These are phyloP conservation scores for Ceratocystiopsis minuta DNA, from an alignment of 2,329 filamentous ascomycete genomes.

Conservation along the genomic window DNA sequence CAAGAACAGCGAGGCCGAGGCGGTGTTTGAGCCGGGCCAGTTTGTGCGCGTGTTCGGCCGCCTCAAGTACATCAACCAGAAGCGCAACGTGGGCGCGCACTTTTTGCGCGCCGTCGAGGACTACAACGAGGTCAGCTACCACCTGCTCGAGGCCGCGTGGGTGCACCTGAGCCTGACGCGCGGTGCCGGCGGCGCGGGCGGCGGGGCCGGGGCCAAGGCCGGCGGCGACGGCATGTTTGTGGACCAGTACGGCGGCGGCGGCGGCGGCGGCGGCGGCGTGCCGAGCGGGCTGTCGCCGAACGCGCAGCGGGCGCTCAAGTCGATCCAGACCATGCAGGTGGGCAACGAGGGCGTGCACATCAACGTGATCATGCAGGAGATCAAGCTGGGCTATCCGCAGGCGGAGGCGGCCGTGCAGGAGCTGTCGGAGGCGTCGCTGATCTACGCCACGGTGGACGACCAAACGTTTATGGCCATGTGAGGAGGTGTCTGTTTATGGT, in stretches of 20 bases:
- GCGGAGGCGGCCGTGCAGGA: slow-evolving; percentile 69
- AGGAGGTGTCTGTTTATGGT: background rate
- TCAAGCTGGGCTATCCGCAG: slow-evolving; percentile 49
- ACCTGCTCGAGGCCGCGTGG: slow-evolving; percentile 75
- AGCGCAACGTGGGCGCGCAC: slow-evolving; percentile 63
- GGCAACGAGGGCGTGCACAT: slow-evolving; percentile 72
- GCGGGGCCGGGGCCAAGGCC: slow-evolving; percentile 16
- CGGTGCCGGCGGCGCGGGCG: slow-evolving; percentile 34
- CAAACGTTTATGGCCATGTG: slow-evolving; percentile 41
- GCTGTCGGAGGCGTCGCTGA: slow-evolving; percentile 50
- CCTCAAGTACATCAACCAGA: slow-evolving; percentile 69
- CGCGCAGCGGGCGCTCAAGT: slow-evolving; percentile 54
- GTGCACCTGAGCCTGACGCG: slow-evolving; percentile 72
- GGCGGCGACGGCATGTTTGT: slow-evolving; percentile 36
- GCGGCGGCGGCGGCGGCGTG: slow-evolving; percentile 18
- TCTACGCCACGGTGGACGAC: slow-evolving; percentile 87
- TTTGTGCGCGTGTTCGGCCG: slow-evolving; percentile 78
- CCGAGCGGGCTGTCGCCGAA: slow-evolving; percentile 29
- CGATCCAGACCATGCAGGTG: slow-evolving; percentile 47
- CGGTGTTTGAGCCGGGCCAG: slow-evolving; percentile 48
- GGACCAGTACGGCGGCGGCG: slow-evolving; percentile 22
- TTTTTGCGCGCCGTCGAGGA: slow-evolving; percentile 65
- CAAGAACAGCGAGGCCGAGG: slow-evolving; percentile 22
- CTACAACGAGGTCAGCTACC: slow-evolving; percentile 85
- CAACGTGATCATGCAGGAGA: slow-evolving; percentile 51